Base-by-base conservation (phyloP, 1,139 yeast species). In the Geotrichum phurueaensis region DNA sequence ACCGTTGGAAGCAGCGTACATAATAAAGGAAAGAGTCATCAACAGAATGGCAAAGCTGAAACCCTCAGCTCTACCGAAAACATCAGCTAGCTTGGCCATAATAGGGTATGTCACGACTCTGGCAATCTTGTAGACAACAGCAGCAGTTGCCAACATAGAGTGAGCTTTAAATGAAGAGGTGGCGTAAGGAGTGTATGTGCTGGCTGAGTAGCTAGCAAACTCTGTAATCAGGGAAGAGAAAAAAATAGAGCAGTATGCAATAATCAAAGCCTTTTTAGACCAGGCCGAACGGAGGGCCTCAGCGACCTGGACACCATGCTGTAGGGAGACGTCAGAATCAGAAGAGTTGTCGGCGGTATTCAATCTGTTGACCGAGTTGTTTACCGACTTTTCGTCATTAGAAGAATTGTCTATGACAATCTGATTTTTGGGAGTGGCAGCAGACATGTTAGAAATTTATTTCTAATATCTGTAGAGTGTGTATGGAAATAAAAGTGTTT, bases 61-160 rank as follows among this genome's bases (percentile, higher is more conserved):
- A 33, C 78, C 79, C 63, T 76, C 79, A 58, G 73, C 74, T 54
- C 79, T 72, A 23, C 80, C 80, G 58, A 76, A 70, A 9, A 76
- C 68, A 61, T 76, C 78, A 10, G 78, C 73, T 25, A 76, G 51
- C 63, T 76, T 77, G 51, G 78, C 79, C 62, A 77, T 64, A n/a
- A 77, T 67, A 10, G 80, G 79, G 62, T 77, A 73, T 0, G 78
- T 69, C 23, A 73, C 72, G 29, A 78, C 77, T 51, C 75, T 71
- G 47, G 79, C 68, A 63, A 78, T 76, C 54, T 76, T 74, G 59
- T 75, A 75, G 5, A 76, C 75, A 29, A 76, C 78, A 50, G 74
- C 77, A 39, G 76, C 75, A 12, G 79, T 75, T 3, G 80, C 67
- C 43, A 78, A 69, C 58, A 76, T 63, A 4, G 80, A 73, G 65